phyloP scores from a whole-genome alignment of 805 yeast species.

The Metschnikowia gelsemii region DNA sequence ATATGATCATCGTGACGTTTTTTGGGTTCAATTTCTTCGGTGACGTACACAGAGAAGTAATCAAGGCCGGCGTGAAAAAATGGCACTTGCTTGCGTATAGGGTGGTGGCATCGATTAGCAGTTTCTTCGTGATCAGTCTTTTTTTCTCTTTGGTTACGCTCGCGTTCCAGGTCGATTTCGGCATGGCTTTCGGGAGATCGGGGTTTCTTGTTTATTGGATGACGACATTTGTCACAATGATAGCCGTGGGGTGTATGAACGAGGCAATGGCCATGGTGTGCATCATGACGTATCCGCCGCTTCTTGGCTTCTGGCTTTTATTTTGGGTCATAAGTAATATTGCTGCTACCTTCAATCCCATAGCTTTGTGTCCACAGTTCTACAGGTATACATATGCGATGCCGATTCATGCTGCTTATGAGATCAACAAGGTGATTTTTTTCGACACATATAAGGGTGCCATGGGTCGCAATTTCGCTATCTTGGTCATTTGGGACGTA shows the following conservation, averaged over 20 bases:
- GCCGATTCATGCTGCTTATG: conserved; percentile 68
- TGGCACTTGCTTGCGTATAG: conserved; percentile 53
- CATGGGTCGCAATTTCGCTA: conserved; percentile 60
- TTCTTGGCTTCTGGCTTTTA: conserved; percentile 69
- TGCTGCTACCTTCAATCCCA: conserved; percentile 65
- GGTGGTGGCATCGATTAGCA: conserved; percentile 46
- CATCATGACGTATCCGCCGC: conserved; percentile 57
- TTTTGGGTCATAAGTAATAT: conserved; percentile 69
- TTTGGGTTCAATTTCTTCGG: conserved; percentile 65
- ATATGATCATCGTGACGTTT: conserved; percentile 67
- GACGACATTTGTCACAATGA: conserved; percentile 63
- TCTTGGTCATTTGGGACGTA: conserved; percentile 60
- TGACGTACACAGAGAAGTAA: conserved; percentile 51
- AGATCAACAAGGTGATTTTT: conserved; percentile 57
- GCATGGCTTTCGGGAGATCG: conserved; percentile 56
- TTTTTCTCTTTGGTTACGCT: conserved; percentile 59
- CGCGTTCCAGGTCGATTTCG: conserved; percentile 65
- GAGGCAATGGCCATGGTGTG: conserved; percentile 60
- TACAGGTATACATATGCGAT: conserved; percentile 65
- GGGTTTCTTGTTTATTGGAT: conserved; percentile 80
- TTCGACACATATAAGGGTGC: conserved; percentile 55
- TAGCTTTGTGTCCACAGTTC: conserved; percentile 56
- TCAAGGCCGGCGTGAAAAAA: conserved; percentile 42
- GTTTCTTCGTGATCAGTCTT: conserved; percentile 58
- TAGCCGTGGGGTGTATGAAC: conserved; percentile 74